These are phyloP conservation scores for Arthroderma sp. DNA, from an alignment of 2,329 filamentous ascomycete genomes.

Conservation along the genomic window DNA sequence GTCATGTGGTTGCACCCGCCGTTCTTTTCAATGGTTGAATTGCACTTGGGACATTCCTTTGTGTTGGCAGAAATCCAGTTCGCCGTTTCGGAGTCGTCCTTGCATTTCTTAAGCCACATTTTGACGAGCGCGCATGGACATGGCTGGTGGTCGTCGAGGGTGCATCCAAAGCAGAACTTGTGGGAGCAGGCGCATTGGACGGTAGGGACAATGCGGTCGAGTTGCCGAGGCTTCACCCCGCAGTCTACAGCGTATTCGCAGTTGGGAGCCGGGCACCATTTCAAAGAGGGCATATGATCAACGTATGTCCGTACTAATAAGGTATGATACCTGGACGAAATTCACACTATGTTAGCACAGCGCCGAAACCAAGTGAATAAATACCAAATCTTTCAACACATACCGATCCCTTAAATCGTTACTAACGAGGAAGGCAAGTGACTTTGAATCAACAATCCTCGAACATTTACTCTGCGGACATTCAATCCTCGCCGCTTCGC, in stretches of 20 bases:
- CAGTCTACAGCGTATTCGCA: constrained; percentile 90
- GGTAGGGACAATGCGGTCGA: constrained; percentile 74
- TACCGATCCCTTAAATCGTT: constrained; percentile 44
- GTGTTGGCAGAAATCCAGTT: constrained; percentile 99
- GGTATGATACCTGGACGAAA: constrained; percentile 55
- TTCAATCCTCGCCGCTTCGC: constrained; percentile 86
- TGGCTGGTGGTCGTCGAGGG: constrained; percentile 78
- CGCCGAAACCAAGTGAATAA: neutral
- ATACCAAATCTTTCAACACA: constrained; percentile 13
- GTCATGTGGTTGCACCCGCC: constrained; percentile 98
- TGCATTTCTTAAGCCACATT: constrained; percentile 95
- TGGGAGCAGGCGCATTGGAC: constrained; percentile 75
- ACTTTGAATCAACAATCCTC: constrained; percentile 80
- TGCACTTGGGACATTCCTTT: constrained; percentile 92
- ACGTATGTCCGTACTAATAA: constrained; percentile 90
- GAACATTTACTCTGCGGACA: constrained; percentile 81
- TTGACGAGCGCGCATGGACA: constrained; percentile 85
- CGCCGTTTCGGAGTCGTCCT: constrained; percentile 93
- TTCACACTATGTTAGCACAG: neutral
- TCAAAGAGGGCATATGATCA: constrained; percentile 87
- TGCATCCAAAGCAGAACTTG: constrained; percentile 91
- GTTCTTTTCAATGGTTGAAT: constrained; percentile 98
- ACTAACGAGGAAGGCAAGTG: constrained; percentile 61
- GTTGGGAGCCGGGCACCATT: constrained; percentile 98
- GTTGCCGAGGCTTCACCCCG: constrained; percentile 70